phyloP scores from a whole-genome alignment of 306 rosid genomes.

The Cucumis melo region DNA sequence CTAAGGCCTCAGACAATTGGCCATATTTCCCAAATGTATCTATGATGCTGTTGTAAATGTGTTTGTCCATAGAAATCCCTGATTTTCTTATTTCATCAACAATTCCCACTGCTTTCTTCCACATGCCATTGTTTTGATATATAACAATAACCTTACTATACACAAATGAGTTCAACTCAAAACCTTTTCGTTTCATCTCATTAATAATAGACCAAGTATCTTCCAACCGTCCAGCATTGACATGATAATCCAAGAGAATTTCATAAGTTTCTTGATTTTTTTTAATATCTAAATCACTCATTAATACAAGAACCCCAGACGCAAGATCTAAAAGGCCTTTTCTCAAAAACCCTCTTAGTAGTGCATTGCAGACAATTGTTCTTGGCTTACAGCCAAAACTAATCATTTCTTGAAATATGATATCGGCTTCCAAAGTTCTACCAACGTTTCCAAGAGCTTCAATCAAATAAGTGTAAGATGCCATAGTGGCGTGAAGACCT shows the following conservation, averaged over 20 bases:
- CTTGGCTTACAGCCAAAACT: slow-evolving; percentile 36
- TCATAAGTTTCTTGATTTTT: slow-evolving; percentile 43
- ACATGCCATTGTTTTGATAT: slow-evolving; percentile 75
- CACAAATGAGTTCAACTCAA: slow-evolving; percentile 36
- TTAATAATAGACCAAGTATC: slow-evolving; percentile 57
- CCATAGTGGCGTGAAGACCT: slow-evolving; percentile 29
- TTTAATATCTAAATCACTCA: slow-evolving; percentile 24
- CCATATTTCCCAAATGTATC: slow-evolving; percentile 70
- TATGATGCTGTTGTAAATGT: slow-evolving; percentile 50
- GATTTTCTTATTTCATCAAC: slow-evolving; percentile 43
- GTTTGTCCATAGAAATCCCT: slow-evolving; percentile 39
- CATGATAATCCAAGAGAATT: slow-evolving; percentile 47
- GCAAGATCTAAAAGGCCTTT: slow-evolving; percentile 54
- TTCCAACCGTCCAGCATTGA: slow-evolving; percentile 60
- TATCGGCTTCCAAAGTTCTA: slow-evolving; percentile 62
- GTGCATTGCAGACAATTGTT: slow-evolving; percentile 32
- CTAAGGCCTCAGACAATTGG: slow-evolving; percentile 43
- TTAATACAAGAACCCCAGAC: slow-evolving; percentile 24
- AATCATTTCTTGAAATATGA: slow-evolving; percentile 51
- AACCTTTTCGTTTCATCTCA: slow-evolving; percentile 46
- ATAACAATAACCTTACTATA: slow-evolving; percentile 52
- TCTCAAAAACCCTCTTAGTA: slow-evolving; percentile 60
- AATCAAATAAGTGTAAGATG: slow-evolving; percentile 32
- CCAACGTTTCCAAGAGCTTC: slow-evolving; percentile 55
- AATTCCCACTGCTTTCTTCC: slow-evolving; percentile 69